A percentile compares a stretch with the other conserved stretches of the same genome.
These are phyloP conservation scores for Jasminum sambac DNA, from an alignment of 257 asterid genomes.

Conservation along the genomic window DNA sequence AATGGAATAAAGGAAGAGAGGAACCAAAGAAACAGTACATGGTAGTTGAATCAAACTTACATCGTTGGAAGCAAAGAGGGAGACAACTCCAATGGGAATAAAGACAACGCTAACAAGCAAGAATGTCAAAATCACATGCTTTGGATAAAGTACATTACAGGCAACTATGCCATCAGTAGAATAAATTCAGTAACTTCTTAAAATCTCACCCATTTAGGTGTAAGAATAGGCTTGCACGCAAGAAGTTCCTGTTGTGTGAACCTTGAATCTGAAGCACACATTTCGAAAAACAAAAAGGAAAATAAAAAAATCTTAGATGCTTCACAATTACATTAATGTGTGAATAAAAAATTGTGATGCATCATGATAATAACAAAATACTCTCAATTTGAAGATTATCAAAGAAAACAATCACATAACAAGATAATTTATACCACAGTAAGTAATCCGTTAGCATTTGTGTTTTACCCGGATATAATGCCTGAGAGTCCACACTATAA, in stretches of 20 bases:
- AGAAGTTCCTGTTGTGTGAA: constrained; percentile 98
- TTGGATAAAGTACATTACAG: constrained; percentile 4
- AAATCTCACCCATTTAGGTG: constrained; percentile 85
- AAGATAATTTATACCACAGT: background rate
- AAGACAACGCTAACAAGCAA: constrained; percentile 71
- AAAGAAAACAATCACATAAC: background rate
- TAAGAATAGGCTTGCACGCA: constrained; percentile 95
- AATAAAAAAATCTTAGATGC: background rate
- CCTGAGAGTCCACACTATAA: background rate
- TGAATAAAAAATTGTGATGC: background rate
- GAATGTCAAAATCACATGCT: constrained; percentile 83
- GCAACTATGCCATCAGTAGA: constrained; percentile 19
- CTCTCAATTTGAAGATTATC: background rate
- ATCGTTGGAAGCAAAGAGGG: constrained; percentile 64
- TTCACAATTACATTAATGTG: background rate
- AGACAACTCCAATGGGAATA: constrained; percentile 86
- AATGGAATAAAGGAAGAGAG: background rate
- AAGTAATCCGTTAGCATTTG: background rate
- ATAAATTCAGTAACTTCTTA: constrained; percentile 7
- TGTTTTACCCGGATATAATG: background rate
- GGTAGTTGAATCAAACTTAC: constrained; percentile 26
- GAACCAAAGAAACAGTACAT: background rate
- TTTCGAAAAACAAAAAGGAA: no score
- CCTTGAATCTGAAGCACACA: constrained; percentile 72
- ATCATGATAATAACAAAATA: background rate